A percentile compares a stretch with the other conserved stretches of the same genome.
Evolutionary conservation across 768 basidiomycete genomes (phyloP).

Genomic region (Lentinus tigrinus): DNA sequence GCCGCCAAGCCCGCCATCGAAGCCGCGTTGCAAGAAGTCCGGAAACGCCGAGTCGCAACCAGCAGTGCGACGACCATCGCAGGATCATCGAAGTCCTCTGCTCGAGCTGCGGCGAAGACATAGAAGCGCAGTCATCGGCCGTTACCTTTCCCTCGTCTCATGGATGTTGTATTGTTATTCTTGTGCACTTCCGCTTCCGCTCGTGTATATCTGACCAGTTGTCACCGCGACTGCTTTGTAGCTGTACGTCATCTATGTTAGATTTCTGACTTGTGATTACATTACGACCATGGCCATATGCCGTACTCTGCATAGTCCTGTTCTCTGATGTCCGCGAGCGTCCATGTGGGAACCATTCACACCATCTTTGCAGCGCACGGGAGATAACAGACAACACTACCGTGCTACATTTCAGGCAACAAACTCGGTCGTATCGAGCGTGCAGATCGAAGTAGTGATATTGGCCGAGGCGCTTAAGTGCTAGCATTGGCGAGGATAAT

Average conservation of each 20-base stretch:
- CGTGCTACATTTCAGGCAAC: too few relatives aligned
- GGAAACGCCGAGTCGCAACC: conserved; percentile 27
- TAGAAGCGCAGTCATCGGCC: neutral
- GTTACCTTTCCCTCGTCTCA: neutral
- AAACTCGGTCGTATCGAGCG: too few relatives aligned
- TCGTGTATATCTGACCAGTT: neutral
- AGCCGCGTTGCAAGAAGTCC: conserved; percentile 70
- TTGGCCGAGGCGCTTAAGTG: too few relatives aligned
- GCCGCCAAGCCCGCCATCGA: conserved; percentile 59
- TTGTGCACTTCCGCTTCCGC: neutral
- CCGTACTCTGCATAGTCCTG: too few relatives aligned
- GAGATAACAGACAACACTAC: too few relatives aligned
- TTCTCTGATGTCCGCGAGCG: too few relatives aligned
- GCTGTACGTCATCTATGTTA: neutral
- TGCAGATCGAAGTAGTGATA: too few relatives aligned
- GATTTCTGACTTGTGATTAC: neutral
- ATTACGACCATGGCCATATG: too few relatives aligned
- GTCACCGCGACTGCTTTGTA: neutral
- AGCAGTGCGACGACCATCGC: neutral
- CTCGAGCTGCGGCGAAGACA: neutral
- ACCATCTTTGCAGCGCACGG: too few relatives aligned
- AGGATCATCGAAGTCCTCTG: neutral
- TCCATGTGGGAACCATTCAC: too few relatives aligned
- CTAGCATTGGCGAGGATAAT: too few relatives aligned
- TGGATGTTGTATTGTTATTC: neutral